Percentiles rank a stretch among this genome's conserved stretches.
Evolutionary conservation across 1,284 basidiomycete genomes (phyloP).

Genomic region (Trichosporon sp.): DNA sequence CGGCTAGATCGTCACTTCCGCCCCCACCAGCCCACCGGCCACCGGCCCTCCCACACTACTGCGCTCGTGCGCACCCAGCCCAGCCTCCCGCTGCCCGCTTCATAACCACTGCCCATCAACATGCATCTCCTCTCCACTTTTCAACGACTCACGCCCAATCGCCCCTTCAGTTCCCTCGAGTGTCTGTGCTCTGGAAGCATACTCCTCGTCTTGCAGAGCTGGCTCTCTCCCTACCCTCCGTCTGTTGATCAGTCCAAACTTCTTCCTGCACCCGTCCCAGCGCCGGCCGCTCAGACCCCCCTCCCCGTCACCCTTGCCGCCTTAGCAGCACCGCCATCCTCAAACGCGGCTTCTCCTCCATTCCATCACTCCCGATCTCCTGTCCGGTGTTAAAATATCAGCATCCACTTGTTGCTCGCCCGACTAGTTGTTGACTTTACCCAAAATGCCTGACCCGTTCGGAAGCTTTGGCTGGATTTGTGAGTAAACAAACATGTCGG

Average conservation of each 20-base stretch:
- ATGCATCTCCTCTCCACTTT: slow-evolving; percentile 3
- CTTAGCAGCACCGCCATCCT: slow-evolving; percentile 1
- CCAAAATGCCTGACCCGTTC: not conserved
- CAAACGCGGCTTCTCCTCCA: not conserved
- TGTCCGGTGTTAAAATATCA: not conserved
- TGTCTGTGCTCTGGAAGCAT: slow-evolving; percentile 5
- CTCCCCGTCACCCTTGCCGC: not conserved
- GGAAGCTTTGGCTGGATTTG: slow-evolving; percentile 4
- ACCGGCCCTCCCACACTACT: not conserved
- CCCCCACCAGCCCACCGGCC: not conserved
- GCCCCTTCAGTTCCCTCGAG: not conserved
- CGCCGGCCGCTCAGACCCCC: slow-evolving; percentile 4
- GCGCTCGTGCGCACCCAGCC: not conserved
- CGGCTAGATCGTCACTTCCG: not conserved
- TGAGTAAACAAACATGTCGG: slow-evolving; percentile 1
- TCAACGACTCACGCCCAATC: not conserved
- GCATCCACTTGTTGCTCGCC: not conserved
- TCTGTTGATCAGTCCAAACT: slow-evolving; percentile 6
- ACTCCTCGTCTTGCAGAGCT: not conserved
- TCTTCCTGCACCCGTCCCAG: not conserved
- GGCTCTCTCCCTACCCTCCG: not conserved
- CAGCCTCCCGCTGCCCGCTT: not conserved
- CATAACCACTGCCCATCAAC: not conserved
- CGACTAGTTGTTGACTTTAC: not conserved
- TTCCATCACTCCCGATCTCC: not conserved